Base-by-base conservation (phyloP, 495 filamentous ascomycete genomes). In the Hypoxylon intermedium region DNA sequence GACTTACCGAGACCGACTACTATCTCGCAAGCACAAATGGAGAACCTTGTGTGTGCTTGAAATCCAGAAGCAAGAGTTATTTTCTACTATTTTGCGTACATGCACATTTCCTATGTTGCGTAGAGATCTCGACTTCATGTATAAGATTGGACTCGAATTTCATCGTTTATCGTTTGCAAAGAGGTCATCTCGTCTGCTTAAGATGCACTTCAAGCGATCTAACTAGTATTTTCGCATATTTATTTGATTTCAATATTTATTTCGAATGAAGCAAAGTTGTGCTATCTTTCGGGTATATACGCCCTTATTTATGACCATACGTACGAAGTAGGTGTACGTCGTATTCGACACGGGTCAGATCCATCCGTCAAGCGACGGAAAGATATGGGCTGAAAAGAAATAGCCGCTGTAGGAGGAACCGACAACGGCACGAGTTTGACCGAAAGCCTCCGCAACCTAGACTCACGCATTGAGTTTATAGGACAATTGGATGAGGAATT, bases 331-430 rank as follows among this genome's bases (percentile, higher is more conserved):
- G n/a, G 43, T 58, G 19, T 42, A 37, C 26, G 62, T 60, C 55
- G 56, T 33, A 65, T 56, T 53, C 28, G 46, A 48, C 20, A 23
- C 58, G 53, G 63, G 44, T 15, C 47, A 34, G 44, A 52, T 30
- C 24, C 34, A 66, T 60, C 63, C 63, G 63, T 54, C 53, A 53
- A 58, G 58, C 63, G 63, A 67, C 21, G 53, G 30, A 47, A 60
- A 43, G 18, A 41, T 41, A 55, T 47, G 18, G 9, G 18, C 16
- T 37, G 9, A 20, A 47, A 50, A 44, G 54, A 54, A 62, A 67
- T 63, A 62, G 58, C 63, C 63, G 63, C 48, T 24, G 52, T 9
- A 23, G 41, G 19, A 65, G 30, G 41, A 45, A 9, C 50, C 30
- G 33, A 46, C 24, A 24, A 41, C 51, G 51, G 51, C 40, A 28